Percentiles rank a stretch among this genome's conserved stretches.
These are phyloP conservation scores for Polyporus tsugae DNA, from an alignment of 1,284 basidiomycete species.

Conservation along the genomic window DNA sequence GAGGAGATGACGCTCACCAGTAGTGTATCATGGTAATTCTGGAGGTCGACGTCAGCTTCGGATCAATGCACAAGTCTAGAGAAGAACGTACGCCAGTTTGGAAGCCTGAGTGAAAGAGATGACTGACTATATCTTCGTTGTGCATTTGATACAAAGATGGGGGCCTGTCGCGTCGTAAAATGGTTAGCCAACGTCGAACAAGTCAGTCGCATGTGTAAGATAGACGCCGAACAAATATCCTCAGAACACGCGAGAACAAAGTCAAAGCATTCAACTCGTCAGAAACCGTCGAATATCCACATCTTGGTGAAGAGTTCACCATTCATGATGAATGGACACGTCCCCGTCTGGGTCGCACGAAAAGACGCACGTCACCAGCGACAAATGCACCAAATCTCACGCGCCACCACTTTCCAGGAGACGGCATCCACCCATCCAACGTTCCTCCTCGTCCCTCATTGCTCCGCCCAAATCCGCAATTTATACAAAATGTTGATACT, in stretches of 20 bases:
- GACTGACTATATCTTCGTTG: slow-evolving; percentile 76
- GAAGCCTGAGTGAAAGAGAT: slow-evolving; percentile 81
- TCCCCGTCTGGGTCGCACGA: neutral
- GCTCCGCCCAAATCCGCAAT: neutral
- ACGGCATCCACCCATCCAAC: neutral
- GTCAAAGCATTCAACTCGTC: too few relatives aligned
- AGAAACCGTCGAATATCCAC: neutral
- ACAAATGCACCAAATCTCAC: slow-evolving; percentile 14
- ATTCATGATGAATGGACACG: neutral
- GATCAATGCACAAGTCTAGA: slow-evolving; percentile 13
- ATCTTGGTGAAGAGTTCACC: neutral
- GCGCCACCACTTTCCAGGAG: slow-evolving; percentile 6
- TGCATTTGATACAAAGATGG: slow-evolving; percentile 60
- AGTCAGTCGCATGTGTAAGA: neutral
- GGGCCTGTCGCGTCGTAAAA: slow-evolving; percentile 38
- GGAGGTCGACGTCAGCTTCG: slow-evolving; percentile 24
- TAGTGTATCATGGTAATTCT: slow-evolving; percentile 85
- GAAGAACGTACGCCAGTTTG: slow-evolving; percentile 72
- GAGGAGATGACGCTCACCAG: slow-evolving; percentile 56
- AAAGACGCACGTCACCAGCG: slow-evolving; percentile 12
- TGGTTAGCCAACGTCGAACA: slow-evolving; percentile 20
- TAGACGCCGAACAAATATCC: slow-evolving; percentile 2
- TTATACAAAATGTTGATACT: slow-evolving; percentile 21
- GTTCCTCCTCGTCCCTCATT: neutral
- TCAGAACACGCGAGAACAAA: neutral